A percentile compares a stretch with the other conserved stretches of the same genome.
Evolutionary conservation across 192 early-diverging fungal species (phyloP).

Genomic region (Podila horticola): DNA sequence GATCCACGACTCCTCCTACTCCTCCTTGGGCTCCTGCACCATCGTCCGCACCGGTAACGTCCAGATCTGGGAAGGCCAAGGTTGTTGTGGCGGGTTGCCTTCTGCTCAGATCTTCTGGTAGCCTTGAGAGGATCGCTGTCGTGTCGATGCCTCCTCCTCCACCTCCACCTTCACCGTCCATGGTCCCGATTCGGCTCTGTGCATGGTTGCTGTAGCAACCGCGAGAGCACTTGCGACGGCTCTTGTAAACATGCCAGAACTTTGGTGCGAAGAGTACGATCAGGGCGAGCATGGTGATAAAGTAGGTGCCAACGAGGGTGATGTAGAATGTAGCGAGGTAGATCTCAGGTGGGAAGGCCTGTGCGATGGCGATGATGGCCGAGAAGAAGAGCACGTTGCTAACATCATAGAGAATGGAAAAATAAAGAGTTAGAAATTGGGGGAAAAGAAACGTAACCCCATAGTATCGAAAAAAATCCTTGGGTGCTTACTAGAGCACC

Average conservation of each 20-base stretch:
- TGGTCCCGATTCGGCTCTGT: not conserved
- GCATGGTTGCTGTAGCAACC: not conserved
- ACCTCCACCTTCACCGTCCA: not conserved
- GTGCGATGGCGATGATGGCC: conserved; percentile 11
- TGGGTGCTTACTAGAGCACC: conserved; percentile 29
- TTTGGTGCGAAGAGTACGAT: conserved; percentile 26
- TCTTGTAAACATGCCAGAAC: conserved; percentile 22
- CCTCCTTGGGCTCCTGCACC: no score
- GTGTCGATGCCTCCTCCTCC: not conserved
- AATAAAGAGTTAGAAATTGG: not conserved
- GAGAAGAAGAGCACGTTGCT: conserved; percentile 35
- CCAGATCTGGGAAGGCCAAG: not conserved
- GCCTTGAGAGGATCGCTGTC: not conserved
- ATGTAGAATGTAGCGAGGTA: conserved; percentile 29
- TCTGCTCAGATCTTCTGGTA: not conserved
- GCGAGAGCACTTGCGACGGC: not conserved
- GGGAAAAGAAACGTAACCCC: not conserved
- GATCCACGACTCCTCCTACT: not conserved
- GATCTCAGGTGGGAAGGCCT: conserved; percentile 16
- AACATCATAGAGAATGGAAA: not conserved
- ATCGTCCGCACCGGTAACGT: not conserved
- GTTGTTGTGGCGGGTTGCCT: not conserved
- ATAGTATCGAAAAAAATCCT: not conserved
- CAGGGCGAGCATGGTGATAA: conserved; percentile 4
- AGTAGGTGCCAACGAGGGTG: not conserved